Evolutionary conservation across 148 eudicot species (phyloP), one percentile per base, ranked within the genome.

Genomic region (Dysphania ambrosioides): DNA sequence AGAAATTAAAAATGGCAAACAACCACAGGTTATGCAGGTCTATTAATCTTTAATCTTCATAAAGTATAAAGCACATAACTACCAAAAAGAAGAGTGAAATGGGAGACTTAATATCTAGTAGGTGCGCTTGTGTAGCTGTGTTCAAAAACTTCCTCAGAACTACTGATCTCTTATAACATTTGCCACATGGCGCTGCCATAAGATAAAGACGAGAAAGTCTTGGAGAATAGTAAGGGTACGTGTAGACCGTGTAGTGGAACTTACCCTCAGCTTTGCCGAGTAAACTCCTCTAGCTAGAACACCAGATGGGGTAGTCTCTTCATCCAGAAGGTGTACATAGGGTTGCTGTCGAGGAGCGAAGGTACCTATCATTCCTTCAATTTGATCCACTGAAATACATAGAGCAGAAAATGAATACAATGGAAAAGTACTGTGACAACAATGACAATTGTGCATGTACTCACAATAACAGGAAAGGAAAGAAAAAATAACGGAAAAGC

Each of bases 281-380:
- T 87, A 88, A 53, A 71, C 81, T 53, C 92, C 92, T 74, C 92
- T 87, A 60, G 92, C 92, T 59, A 88, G 82, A 75, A 74, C 83
- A 24, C 92, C 92, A 55, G 88, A 85, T 24, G 92, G 92, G 70
- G 92, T 74, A n/a, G 82, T 87, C 58, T 88, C 92, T 72, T 85
- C 87, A 19, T 88, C 92, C 69, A 88, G 72, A 34, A 78, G 78
- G 77, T 83, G 83, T 26, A 79, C 68, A 44, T 85, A 88, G 23
- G 92, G 85, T 71, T 82, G 88, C 68, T 79, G 74, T 55, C 73
- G 88, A 74, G 92, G 92, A 70, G 92, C 92, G 79, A 88, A 88
- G 35, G 90, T 83, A 21, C 92, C 92, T 49, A 88, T 38, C 92
- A 88, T 88, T 75, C 90, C 87, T 64, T 79, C 79, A 47, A 82